Conservation (phyloP, 2,329 filamentous ascomycete species). For the Coniochaeta ligniaria region DNA sequence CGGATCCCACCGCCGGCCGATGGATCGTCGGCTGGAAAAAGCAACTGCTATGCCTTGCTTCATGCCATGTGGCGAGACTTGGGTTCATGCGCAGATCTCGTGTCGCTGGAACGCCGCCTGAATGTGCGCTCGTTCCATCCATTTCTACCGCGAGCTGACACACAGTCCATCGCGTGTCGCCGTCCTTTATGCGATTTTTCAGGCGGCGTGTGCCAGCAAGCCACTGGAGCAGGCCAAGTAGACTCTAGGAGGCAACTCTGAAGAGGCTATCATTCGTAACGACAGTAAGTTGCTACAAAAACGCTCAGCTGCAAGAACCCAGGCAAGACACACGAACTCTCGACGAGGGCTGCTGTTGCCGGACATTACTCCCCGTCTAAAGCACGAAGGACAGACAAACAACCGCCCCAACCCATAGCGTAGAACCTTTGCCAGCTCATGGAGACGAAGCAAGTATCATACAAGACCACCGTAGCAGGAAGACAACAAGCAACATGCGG, state of each 20-base stretch:
- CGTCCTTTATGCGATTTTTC: not conserved
- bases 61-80: not conserved
- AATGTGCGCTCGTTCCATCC: not conserved
- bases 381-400: not conserved
- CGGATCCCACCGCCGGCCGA: not conserved
- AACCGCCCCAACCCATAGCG: not conserved
- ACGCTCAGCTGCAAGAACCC: not conserved
- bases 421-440: not conserved
- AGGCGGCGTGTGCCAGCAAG: not conserved
- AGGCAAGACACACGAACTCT: not conserved
- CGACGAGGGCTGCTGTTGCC: not conserved
- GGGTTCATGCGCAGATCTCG: constrained; percentile 1
- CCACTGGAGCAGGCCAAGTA: too few relatives aligned
- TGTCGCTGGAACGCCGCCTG: not conserved
- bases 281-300: not conserved
- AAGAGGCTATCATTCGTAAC: not conserved
- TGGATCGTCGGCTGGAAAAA: not conserved
- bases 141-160: not conserved
- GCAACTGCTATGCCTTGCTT: not conserved
- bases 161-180: not conserved
- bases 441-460: not conserved
- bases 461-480: not conserved
- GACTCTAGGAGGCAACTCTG: not conserved
- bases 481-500: not conserved
- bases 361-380: not conserved